A percentile compares a stretch with the other conserved stretches of the same genome.
These are phyloP conservation scores for Coemansia sp. DNA, from an alignment of 192 early-diverging fungal genomes.

Conservation along the genomic window DNA sequence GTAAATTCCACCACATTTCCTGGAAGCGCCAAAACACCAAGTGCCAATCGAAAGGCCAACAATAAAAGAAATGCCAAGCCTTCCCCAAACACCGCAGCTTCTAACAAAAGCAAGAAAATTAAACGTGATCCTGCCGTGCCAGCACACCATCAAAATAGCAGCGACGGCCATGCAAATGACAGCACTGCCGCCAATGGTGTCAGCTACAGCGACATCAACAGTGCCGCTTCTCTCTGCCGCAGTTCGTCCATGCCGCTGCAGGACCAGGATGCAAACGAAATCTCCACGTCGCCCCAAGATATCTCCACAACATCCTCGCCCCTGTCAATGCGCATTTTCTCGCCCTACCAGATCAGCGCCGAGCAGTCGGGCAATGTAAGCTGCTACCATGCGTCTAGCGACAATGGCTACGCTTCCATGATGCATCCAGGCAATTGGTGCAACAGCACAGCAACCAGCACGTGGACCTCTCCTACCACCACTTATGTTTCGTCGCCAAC, in stretches of 20 bases:
- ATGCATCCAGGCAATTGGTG: not conserved
- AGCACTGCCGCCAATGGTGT: no score
- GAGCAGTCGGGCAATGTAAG: not conserved
- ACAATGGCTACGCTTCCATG: not conserved
- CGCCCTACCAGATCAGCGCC: constrained; percentile 2
- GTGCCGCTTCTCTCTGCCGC: constrained; percentile 5
- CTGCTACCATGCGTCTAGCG: not conserved
- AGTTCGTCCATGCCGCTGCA: constrained; percentile 44
- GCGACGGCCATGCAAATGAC: not conserved
- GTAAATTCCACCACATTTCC: not conserved
- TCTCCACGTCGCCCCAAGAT: constrained; percentile 14
- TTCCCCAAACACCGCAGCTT: not conserved
- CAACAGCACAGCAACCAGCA: not conserved
- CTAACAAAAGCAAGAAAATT: not conserved
- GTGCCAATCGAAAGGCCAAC: not conserved
- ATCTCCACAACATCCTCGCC: not conserved
- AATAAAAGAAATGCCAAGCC: constrained; percentile 1
- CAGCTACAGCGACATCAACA: not conserved
- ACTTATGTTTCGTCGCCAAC: not conserved
- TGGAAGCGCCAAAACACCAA: not conserved
- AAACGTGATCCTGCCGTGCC: not conserved
- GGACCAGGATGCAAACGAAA: not conserved
- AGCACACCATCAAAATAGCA: not conserved
- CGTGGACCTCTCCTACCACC: not conserved
- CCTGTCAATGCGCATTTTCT: constrained; percentile 11